A percentile compares a stretch with the other conserved stretches of the same genome.
phyloP scores from a whole-genome alignment of 805 yeast species.

The Starmerella etchellsii region DNA sequence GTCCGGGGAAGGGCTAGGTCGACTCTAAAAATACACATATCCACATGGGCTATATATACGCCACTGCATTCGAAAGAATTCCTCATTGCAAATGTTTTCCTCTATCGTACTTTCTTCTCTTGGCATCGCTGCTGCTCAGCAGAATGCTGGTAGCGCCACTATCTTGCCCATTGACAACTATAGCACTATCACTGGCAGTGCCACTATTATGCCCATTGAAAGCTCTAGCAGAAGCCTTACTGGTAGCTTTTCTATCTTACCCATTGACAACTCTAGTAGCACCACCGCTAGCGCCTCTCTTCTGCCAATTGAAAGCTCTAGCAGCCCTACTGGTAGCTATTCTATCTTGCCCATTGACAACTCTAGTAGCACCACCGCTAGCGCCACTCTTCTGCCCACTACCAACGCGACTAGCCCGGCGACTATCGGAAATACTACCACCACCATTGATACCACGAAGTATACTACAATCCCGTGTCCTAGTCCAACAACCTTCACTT shows the following conservation, averaged over 20 bases:
- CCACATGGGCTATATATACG: no score
- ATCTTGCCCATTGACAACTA: constrained; percentile 2
- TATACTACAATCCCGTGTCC: constrained; percentile 19
- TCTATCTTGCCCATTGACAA: constrained; percentile 2
- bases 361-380: constrained; percentile 9
- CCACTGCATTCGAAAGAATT: no score
- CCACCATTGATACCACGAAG: constrained; percentile 4
- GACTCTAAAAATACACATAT: no score
- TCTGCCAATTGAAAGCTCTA: constrained; percentile 13
- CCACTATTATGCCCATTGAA: constrained; percentile 11
- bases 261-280: background rate
- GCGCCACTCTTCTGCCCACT: constrained; percentile 7
- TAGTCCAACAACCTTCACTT: constrained; percentile 16
- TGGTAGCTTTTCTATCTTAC: background rate
- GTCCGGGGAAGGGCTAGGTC: no score
- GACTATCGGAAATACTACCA: constrained; percentile 4
- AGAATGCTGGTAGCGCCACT: constrained; percentile 1
- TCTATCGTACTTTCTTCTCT: background rate
- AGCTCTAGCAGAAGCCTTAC: background rate
- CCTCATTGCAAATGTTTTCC: background rate
- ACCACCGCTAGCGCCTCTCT: constrained; percentile 1
- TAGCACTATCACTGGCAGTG: constrained; percentile 10
- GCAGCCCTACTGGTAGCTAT: constrained; percentile 4
- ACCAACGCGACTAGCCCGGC: background rate
- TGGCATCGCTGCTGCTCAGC: constrained; percentile 1